Base-by-base conservation (phyloP, 2,329 filamentous ascomycete species). In the Aspergillus brasiliensis region DNA sequence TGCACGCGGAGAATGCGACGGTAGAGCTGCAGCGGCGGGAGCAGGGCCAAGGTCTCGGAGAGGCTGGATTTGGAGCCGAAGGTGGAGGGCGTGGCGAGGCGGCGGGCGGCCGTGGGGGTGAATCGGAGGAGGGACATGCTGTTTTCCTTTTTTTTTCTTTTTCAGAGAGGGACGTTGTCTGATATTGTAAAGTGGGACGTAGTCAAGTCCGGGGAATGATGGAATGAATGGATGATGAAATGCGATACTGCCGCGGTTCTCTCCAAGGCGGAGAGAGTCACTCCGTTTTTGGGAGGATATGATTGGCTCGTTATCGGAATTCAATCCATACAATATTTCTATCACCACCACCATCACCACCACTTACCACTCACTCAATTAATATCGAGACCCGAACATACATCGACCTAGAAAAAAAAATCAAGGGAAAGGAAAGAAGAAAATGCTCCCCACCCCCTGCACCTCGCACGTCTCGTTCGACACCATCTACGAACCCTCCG, bases 391-490 rank as follows among this genome's bases (percentile, higher is more conserved):
- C n/a, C n/a, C n/a, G n/a, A n/a, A n/a, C n/a, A n/a, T n/a, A n/a
- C n/a, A n/a, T n/a, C n/a, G n/a, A n/a, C n/a, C n/a, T n/a, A n/a
- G n/a, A n/a, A n/a, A n/a, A n/a, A n/a, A n/a, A n/a, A n/a, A 52
- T 19, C 13, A 28, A 55, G 51, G 38, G n/a, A 57, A 44, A 19
- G 17, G 6, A 13, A 40, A 34, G 47, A 21, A 19, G n/a, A 57
- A 49, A 34, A 65, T 97, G 93, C 86, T 99, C 27, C 93, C 94
- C 8, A 99, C 95, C 1, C 95, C 95, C 13, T 91, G 91, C 59
- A 99, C 95, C 2, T 91, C 91, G 21, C 95, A 99, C 79, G 91
- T 98, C 61, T 86, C 89, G 57, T 96, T 93, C 78, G 86, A 91
- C 75, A 87, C 89, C 57, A 88, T 98, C 67, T 99, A 99, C 78